These are phyloP conservation scores for Mycena amicta DNA, from an alignment of 768 basidiomycete genomes.

Conservation along the genomic window DNA sequence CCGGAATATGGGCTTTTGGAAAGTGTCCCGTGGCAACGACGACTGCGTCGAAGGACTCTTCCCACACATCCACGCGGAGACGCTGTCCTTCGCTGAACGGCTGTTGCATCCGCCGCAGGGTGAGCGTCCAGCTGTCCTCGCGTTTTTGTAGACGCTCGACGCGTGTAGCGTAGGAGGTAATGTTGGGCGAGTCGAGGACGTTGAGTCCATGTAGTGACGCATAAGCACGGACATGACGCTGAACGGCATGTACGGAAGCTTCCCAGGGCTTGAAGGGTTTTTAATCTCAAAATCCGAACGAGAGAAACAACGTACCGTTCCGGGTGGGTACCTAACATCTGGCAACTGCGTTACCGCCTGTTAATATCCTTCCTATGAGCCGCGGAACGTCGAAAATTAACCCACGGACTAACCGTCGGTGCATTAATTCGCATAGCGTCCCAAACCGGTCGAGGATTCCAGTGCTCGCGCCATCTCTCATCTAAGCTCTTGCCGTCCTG, in stretches of 20 bases:
- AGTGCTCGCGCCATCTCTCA: constrained; percentile 23
- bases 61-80: constrained; percentile 26
- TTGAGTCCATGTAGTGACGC: constrained; percentile 33
- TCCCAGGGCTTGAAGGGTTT: constrained; percentile 14
- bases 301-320: constrained; percentile 9
- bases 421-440: constrained; percentile 19
- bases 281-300: neutral
- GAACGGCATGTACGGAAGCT: constrained; percentile 18
- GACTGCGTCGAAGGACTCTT: constrained; percentile 35
- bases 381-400: neutral
- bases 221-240: constrained; percentile 33
- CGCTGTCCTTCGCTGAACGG: constrained; percentile 13
- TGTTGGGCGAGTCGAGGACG: constrained; percentile 25
- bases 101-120: constrained; percentile 21
- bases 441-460: constrained; percentile 25
- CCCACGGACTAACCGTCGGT: constrained; percentile 19
- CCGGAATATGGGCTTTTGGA: constrained; percentile 31
- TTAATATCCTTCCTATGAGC: neutral
- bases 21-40: constrained; percentile 34
- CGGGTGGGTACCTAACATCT: constrained; percentile 15
- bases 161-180: constrained; percentile 36
- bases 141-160: constrained; percentile 38
- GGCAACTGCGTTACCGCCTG: constrained; percentile 13
- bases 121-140: constrained; percentile 24
- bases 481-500: constrained; percentile 15